Conservation (phyloP, 2,329 filamentous ascomycete genomes). For the Verticillium albo-atrum region DNA sequence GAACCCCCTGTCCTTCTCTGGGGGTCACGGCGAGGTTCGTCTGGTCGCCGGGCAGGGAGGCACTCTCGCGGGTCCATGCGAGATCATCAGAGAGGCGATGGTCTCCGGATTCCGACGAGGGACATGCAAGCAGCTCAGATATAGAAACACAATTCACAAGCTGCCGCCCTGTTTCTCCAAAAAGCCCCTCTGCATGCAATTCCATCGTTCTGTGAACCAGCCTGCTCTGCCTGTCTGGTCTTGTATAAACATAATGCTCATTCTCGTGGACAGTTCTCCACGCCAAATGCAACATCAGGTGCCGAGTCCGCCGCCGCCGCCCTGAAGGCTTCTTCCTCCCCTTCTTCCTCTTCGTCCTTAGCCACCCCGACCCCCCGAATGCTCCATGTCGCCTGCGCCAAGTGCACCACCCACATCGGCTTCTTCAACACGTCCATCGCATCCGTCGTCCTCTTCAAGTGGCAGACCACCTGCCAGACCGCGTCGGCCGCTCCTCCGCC, state of each 20-base stretch:
- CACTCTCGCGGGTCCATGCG: constrained; percentile 37
- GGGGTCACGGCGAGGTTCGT: constrained; percentile 29
- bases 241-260: neutral
- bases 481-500: constrained; percentile 21
- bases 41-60: constrained; percentile 25
- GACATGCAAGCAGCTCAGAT: constrained; percentile 26
- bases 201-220: no score
- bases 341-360: neutral
- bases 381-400: constrained; percentile 38
- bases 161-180: neutral
- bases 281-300: neutral
- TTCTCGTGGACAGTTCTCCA: neutral
- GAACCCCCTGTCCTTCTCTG: constrained; percentile 5
- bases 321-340: constrained; percentile 12
- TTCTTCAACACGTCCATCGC: constrained; percentile 37
- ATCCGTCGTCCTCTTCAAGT: constrained; percentile 52
- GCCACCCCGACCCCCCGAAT: constrained; percentile 16
- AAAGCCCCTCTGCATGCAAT: neutral
- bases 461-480: constrained; percentile 42
- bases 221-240: neutral
- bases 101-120: constrained; percentile 45
- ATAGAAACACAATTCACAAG: constrained; percentile 4
- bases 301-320: constrained; percentile 18
- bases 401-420: constrained; percentile 43
- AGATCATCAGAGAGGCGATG: constrained; percentile 41